Conservation (phyloP, 2,329 filamentous ascomycete species). For the Fusarium ramigenum region DNA sequence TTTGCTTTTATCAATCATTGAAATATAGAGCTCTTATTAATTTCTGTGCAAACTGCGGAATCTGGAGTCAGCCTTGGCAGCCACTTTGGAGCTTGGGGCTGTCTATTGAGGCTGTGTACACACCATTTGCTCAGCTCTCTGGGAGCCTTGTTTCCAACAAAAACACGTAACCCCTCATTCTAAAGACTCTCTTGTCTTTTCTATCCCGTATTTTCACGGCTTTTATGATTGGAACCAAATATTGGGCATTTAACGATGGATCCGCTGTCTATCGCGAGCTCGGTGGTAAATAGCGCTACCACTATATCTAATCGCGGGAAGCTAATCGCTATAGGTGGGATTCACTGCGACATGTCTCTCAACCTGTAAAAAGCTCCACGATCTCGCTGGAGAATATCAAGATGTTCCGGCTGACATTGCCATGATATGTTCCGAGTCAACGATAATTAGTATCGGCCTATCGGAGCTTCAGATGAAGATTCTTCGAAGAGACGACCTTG, state of each 20-base stretch:
- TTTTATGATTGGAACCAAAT: too few species aligned
- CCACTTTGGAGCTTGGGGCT: background rate
- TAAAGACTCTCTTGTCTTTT: background rate
- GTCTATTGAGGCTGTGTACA: background rate
- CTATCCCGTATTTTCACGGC: accelerated
- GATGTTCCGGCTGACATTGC: background rate
- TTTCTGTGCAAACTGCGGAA: too few species aligned
- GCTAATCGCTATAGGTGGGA: background rate
- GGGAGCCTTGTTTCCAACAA: background rate
- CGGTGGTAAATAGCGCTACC: background rate
- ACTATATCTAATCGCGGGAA: too few species aligned
- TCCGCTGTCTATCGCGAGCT: slow-evolving; percentile 2
- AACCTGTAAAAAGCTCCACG: background rate
- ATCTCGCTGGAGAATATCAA: background rate
- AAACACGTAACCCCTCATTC: background rate
- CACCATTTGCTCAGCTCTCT: background rate
- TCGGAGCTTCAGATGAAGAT: slow-evolving; percentile 13
- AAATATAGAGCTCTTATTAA: too few species aligned
- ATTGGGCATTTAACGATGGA: background rate
- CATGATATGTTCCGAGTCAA: slow-evolving; percentile 6
- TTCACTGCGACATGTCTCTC: slow-evolving; percentile 1
- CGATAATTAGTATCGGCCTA: background rate
- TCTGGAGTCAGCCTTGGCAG: background rate
- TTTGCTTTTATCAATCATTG: background rate
- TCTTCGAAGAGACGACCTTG: background rate